phyloP scores from a whole-genome alignment of 805 yeast genomes.

The Schizosaccharomyces lindneri region DNA sequence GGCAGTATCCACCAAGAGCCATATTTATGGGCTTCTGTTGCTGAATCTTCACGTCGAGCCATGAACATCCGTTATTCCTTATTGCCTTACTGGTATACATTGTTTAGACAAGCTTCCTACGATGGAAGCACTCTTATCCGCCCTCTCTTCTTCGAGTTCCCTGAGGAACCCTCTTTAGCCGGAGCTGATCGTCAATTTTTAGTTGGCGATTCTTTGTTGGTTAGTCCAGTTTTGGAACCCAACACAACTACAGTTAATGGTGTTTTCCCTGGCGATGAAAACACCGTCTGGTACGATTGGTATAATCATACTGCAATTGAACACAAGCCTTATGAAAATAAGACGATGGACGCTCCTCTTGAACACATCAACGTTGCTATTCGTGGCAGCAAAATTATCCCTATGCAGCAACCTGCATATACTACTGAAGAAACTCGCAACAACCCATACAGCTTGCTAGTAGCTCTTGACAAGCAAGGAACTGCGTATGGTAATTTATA shows the following conservation, averaged over 20 bases:
- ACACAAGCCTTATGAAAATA: conserved; percentile 13
- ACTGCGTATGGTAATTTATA: conserved; percentile 29
- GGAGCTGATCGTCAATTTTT: conserved; percentile 48
- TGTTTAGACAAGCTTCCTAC: conserved; percentile 28
- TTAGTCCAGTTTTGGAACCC: conserved; percentile 38
- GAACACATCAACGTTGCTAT: conserved; percentile 34
- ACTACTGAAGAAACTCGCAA: conserved; percentile 36
- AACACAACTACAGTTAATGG: conserved; percentile 16
- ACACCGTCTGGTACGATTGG: conserved; percentile 4
- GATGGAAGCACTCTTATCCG: conserved; percentile 36
- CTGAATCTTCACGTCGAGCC: conserved; percentile 12
- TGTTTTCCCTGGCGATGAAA: conserved; percentile 18
- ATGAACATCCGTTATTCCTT: conserved; percentile 21
- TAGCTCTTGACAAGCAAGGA: conserved; percentile 25
- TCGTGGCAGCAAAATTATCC: conserved; percentile 39
- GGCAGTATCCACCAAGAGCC: conserved; percentile 14
- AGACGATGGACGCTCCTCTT: conserved; percentile 19
- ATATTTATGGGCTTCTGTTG: conserved; percentile 14
- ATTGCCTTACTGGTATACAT: conserved; percentile 43
- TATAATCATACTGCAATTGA: conserved; percentile 12
- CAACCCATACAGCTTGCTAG: conserved; percentile 45
- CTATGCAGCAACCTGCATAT: conserved; percentile 27
- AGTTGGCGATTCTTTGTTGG: conserved; percentile 32
- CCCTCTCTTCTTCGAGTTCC: conserved; percentile 37
- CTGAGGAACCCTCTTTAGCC: conserved; percentile 16